A percentile compares a stretch with the other conserved stretches of the same genome.
Evolutionary conservation across 108 stramenopile genomes (phyloP).

Genomic region (Bacterosira constricta): DNA sequence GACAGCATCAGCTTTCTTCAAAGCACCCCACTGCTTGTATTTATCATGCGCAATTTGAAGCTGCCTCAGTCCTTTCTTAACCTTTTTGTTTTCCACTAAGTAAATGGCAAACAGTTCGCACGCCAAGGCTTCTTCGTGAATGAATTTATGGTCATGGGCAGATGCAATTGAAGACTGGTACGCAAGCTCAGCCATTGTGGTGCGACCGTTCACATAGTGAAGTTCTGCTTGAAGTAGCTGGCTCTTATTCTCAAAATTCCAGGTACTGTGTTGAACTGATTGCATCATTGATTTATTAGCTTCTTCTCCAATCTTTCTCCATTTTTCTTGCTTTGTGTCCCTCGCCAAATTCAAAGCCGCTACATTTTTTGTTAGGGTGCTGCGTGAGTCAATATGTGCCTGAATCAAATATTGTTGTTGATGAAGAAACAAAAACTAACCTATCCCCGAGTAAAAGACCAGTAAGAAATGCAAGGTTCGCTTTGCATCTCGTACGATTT

Average conservation of each 20-base stretch:
- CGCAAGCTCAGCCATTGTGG: not conserved
- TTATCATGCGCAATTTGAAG: slow-evolving; percentile 7
- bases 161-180: slow-evolving; percentile 7
- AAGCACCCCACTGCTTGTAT: slow-evolving; percentile 24
- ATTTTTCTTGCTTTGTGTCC: not conserved
- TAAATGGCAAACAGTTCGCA: slow-evolving; percentile 11
- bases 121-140: slow-evolving; percentile 36
- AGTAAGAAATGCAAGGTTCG: not conserved
- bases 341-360: not conserved
- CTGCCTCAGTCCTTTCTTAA: not conserved
- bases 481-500: not conserved
- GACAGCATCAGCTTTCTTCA: not conserved
- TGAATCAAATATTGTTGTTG: no score
- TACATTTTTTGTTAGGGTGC: no score
- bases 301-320: not conserved
- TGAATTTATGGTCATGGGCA: not conserved
- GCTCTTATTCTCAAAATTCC: slow-evolving; percentile 19
- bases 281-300: not conserved
- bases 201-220: not conserved
- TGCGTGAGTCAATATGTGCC: no score
- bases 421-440: no score
- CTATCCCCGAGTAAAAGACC: no score
- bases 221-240: slow-evolving; percentile 21
- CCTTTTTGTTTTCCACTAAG: slow-evolving; percentile 3
- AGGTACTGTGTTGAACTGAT: not conserved